Conservation (phyloP, 2,329 filamentous ascomycete genomes). For the Fusarium papillatum region DNA sequence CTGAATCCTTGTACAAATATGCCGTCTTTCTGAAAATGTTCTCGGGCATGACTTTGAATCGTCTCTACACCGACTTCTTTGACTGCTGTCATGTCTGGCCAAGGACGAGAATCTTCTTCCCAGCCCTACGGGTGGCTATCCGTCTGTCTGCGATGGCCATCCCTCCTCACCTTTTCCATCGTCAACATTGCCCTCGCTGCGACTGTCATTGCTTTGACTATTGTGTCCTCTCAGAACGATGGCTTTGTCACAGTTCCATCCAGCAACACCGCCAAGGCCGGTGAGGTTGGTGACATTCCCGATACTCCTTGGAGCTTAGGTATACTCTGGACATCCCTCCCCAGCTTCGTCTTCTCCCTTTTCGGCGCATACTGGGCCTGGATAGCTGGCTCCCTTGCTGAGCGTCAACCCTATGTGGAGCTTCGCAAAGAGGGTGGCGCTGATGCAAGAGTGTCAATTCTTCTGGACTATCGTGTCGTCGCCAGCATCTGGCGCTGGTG, state of each 20-base stretch:
- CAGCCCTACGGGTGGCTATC: slow-evolving; percentile 23
- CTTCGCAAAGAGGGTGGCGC: slow-evolving; percentile 18
- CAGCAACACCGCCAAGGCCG: neutral
- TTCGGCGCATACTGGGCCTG: slow-evolving; percentile 30
- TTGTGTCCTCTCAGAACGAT: slow-evolving; percentile 12
- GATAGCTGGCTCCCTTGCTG: slow-evolving; percentile 24
- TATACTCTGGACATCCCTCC: slow-evolving; percentile 23
- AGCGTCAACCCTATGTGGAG: slow-evolving; percentile 31
- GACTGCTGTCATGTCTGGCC: neutral
- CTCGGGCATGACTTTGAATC: neutral
- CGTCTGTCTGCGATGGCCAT: slow-evolving; percentile 20
- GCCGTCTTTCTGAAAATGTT: neutral
- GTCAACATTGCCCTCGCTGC: slow-evolving; percentile 14
- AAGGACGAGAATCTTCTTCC: neutral
- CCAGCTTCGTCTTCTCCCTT: slow-evolving; percentile 21
- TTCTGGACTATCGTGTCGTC: slow-evolving; percentile 23
- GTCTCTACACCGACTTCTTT: neutral
- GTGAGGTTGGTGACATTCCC: neutral
- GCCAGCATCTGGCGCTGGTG: slow-evolving; percentile 24
- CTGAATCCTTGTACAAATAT: neutral
- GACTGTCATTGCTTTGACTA: slow-evolving; percentile 11
- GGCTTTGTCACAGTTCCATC: slow-evolving; percentile 21
- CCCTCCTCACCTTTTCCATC: slow-evolving; percentile 14
- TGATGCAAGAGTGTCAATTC: slow-evolving; percentile 11
- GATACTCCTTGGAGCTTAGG: slow-evolving; percentile 18